Evolutionary conservation across 2,329 filamentous ascomycete genomes (phyloP).

Genomic region (Aspergillus chevalieri): DNA sequence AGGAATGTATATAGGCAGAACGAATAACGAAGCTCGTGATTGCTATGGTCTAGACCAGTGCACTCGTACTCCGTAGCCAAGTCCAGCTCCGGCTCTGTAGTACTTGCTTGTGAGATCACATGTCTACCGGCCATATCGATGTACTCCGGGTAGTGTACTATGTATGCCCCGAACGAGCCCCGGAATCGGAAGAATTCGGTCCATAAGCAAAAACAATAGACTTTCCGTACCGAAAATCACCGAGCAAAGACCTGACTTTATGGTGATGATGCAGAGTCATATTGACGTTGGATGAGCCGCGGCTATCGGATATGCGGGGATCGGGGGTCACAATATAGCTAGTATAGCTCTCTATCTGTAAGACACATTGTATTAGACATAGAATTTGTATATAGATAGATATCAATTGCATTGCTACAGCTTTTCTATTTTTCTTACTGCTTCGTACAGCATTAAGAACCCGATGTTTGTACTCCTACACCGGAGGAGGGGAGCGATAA

Average conservation of each 20-base stretch:
- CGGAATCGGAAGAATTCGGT: background rate
- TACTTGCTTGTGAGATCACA: background rate
- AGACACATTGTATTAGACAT: background rate
- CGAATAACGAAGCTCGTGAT: background rate
- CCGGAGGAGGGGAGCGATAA: background rate
- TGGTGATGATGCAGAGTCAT: background rate
- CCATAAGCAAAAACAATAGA: background rate
- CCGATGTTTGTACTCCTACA: background rate
- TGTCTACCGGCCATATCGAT: too few species aligned
- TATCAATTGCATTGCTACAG: too few species aligned
- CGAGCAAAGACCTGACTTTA: background rate
- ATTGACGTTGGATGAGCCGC: background rate
- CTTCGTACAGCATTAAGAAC: too few species aligned
- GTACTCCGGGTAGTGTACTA: background rate
- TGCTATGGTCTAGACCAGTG: background rate
- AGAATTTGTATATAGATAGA: too few species aligned
- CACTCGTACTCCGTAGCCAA: background rate
- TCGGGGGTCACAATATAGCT: background rate
- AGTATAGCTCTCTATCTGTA: background rate
- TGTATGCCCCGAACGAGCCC: background rate
- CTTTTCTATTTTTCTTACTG: too few species aligned
- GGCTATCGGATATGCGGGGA: background rate
- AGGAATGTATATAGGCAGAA: background rate
- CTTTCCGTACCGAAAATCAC: slow-evolving; percentile 1
- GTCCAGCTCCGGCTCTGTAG: background rate